A percentile compares a stretch with the other conserved stretches of the same genome.
These are phyloP conservation scores for Venturia oleaginea DNA, from an alignment of 2,329 filamentous ascomycete species.

Conservation along the genomic window DNA sequence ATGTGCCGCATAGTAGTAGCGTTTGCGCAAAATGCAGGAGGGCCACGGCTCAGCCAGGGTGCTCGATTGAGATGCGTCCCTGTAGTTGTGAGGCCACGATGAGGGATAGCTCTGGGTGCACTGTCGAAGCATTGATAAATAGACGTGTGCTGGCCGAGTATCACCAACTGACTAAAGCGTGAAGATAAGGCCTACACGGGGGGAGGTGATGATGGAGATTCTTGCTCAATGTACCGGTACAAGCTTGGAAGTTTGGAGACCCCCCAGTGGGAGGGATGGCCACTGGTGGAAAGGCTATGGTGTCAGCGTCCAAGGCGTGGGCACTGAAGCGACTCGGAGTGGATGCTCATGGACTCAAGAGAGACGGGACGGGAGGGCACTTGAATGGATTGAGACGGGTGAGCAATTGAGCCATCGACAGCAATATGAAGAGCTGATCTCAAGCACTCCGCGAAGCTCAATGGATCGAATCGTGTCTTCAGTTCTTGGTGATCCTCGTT, in stretches of 20 bases:
- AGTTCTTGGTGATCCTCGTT: background rate
- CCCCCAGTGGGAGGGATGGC: background rate
- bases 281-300: background rate
- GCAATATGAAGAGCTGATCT: background rate
- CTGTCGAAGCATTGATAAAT: background rate
- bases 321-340: background rate
- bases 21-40: background rate
- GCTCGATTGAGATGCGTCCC: background rate
- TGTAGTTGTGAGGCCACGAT: background rate
- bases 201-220: background rate
- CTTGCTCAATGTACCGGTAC: background rate
- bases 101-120: background rate
- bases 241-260: background rate
- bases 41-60: background rate
- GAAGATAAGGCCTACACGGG: background rate
- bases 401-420: background rate
- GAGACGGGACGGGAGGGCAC: background rate
- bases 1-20: conserved; percentile 1
- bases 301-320: background rate
- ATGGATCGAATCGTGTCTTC: background rate
- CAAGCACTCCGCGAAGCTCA: background rate
- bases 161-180: background rate
- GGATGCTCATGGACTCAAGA: background rate
- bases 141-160: background rate
- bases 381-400: background rate